Base-by-base conservation (phyloP, 2,329 filamentous ascomycete genomes). In the Monilinia vaccinii-corymbosi region DNA sequence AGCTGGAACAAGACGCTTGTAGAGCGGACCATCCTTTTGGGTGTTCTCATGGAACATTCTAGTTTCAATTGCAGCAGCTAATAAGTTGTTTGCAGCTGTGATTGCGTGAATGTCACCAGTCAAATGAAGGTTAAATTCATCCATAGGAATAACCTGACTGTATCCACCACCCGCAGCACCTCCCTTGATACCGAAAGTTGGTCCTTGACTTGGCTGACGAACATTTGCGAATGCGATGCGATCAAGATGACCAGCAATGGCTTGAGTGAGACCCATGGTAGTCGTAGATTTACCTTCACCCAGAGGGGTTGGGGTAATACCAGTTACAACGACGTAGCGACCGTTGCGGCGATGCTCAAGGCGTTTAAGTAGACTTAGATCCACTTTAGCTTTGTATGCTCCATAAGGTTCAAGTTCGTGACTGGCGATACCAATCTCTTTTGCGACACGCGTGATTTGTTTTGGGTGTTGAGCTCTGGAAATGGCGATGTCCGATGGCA, bases 121-220 rank as follows among this genome's bases (percentile, higher is more conserved):
- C 70, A 99, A 78, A 74, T 99, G 94, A 71, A 99, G 79, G 76
- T 99, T 99, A 80, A 99, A 99, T 75, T 99, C 94, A 70, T 99
- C 94, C 94, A 99, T 99, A 61, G 94, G 94, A 69, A 99, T 97
- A 71, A 99, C 94, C 75, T 99, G 94, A 74, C 91, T 96, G 83
- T 97, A 99, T 44, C 94, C 94, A 74, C 94, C 94, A 70, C 94
- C 94, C 60, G 94, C 94, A 62, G 94, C 94, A 70, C 94, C 94
- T 64, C 94, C 94, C 81, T 99, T 99, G 81, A 99, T 97, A 70
- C 94, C 94, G 73, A 99, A 99, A 0, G 94, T 99, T 60, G 94
- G 94, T 5, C 94, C 94, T 77, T 97, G 94, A 69, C 91, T 96
- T 55, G 94, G 94, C 73, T 99, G 94, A 62, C 94, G 86, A 55